phyloP scores from a whole-genome alignment of 1,284 basidiomycete species.

The Anthracocystis setariae region DNA sequence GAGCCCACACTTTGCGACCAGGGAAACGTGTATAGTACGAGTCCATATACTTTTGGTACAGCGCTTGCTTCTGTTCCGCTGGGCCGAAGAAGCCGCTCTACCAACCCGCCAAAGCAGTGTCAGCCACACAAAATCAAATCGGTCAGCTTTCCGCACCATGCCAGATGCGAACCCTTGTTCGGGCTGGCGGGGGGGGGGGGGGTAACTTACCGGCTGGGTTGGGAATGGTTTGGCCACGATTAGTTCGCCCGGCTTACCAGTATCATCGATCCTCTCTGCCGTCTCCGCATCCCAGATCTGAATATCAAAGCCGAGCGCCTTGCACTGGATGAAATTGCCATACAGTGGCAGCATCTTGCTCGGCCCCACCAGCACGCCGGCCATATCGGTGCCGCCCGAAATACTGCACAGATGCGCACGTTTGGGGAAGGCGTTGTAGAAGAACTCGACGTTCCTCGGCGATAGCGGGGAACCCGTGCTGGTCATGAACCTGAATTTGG shows the following conservation, averaged over 20 bases:
- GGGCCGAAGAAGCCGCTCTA: conserved; percentile 45
- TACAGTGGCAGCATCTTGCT: conserved; percentile 58
- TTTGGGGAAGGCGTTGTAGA: conserved; percentile 53
- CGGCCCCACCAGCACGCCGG: conserved; percentile 59
- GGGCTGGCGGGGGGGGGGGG: conserved; percentile 23
- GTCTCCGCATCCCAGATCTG: conserved; percentile 53
- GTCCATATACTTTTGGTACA: conserved; percentile 65
- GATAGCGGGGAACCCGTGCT: conserved; percentile 65
- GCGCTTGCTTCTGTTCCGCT: conserved; percentile 48
- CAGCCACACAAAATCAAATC: neutral
- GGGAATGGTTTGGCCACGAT: conserved; percentile 65
- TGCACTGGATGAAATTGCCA: conserved; percentile 64
- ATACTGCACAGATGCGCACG: conserved; percentile 47
- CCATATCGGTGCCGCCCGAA: conserved; percentile 65
- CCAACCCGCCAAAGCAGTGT: neutral
- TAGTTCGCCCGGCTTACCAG: conserved; percentile 61
- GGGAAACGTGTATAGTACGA: conserved; percentile 64
- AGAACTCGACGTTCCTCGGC: conserved; percentile 55
- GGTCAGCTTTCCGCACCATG: neutral
- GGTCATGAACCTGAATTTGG: conserved; percentile 58
- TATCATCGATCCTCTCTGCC: conserved; percentile 46
- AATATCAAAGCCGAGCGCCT: conserved; percentile 63
- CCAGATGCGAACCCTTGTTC: too few relatives aligned
- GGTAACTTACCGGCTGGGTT: conserved; percentile 62
- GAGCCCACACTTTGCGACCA: conserved; percentile 50